Evolutionary conservation across 352 stramenopile species (phyloP).

Genomic region (Globisporangium cylindrosporum): DNA sequence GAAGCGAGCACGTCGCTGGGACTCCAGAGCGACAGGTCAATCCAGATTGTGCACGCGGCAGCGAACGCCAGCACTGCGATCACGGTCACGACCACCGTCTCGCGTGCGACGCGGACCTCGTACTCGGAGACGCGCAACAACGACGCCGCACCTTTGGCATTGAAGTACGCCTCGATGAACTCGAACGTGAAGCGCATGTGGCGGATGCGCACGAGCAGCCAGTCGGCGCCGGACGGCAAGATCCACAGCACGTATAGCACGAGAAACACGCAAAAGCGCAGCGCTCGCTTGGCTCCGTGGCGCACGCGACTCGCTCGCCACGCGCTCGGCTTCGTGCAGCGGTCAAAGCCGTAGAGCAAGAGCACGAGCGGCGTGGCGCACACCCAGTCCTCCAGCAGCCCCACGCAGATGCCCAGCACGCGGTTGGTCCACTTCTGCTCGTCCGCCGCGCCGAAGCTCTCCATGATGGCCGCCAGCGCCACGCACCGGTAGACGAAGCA

Average conservation of each 20-base stretch:
- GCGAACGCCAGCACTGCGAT: slow-evolving; percentile 23
- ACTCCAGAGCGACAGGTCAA: slow-evolving; percentile 33
- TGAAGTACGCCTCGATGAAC: slow-evolving; percentile 33
- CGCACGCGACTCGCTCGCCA: neutral
- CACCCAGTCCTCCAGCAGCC: slow-evolving; percentile 42
- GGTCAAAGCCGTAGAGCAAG: slow-evolving; percentile 22
- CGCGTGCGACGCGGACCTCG: slow-evolving; percentile 22
- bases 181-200: slow-evolving; percentile 48
- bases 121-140: slow-evolving; percentile 28
- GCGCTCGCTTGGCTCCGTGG: neutral
- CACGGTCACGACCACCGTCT: slow-evolving; percentile 14
- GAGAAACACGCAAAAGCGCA: slow-evolving; percentile 31
- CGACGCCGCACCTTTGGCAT: slow-evolving; percentile 30
- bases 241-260: slow-evolving; percentile 25
- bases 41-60: slow-evolving; percentile 17
- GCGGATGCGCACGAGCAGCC: slow-evolving; percentile 34
- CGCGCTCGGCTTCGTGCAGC: slow-evolving; percentile 8
- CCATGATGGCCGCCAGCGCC: slow-evolving; percentile 25
- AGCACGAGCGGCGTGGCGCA: slow-evolving; percentile 28
- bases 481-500: slow-evolving; percentile 32
- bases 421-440: slow-evolving; percentile 22
- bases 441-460: slow-evolving; percentile 23
- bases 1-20: slow-evolving; percentile 14
- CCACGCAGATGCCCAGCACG: slow-evolving; percentile 22
- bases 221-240: slow-evolving; percentile 30